Conservation (phyloP, 345 rosid genomes). For the Moricandia moricandioides region DNA sequence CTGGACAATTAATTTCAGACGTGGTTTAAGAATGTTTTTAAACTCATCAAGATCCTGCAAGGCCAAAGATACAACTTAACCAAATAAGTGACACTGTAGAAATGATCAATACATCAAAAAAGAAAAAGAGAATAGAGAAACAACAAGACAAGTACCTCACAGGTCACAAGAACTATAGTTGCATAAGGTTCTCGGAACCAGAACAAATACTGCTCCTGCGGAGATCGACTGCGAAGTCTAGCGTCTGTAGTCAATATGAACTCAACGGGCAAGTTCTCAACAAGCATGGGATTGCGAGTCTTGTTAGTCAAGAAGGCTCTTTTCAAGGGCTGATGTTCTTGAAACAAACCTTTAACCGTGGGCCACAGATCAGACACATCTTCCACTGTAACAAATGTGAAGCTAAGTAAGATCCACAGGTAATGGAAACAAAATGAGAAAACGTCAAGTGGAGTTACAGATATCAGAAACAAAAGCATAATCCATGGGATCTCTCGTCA, state of each 20-base stretch:
- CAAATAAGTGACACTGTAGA: background rate
- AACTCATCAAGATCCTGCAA: constrained; percentile 96
- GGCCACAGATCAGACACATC: constrained; percentile 98
- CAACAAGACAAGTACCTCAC: constrained; percentile 64
- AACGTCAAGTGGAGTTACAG: background rate
- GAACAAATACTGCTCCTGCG: constrained; percentile 75
- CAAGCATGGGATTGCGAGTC: constrained; percentile 74
- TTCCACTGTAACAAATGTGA: constrained; percentile 53
- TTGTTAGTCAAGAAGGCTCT: constrained; percentile 77
- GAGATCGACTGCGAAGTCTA: constrained; percentile 88
- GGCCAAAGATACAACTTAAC: constrained; percentile 2
- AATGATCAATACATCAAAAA: constrained; percentile 3
- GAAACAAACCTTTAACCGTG: constrained; percentile 62
- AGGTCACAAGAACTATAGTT: constrained; percentile 82
- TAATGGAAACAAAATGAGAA: background rate
- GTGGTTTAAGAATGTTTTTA: constrained; percentile 90
- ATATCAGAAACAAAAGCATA: background rate
- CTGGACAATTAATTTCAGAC: constrained; percentile 80
- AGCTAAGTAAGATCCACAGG: background rate
- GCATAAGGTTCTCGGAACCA: constrained; percentile 97
- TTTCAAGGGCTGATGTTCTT: constrained; percentile 66
- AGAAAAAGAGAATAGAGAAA: constrained; percentile 1
- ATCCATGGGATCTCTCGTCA: constrained; percentile 8
- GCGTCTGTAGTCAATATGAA: constrained; percentile 85
- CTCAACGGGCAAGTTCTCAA: constrained; percentile 81